Base-by-base conservation (phyloP, 768 basidiomycete genomes). In the Collybiopsis luxurians region DNA sequence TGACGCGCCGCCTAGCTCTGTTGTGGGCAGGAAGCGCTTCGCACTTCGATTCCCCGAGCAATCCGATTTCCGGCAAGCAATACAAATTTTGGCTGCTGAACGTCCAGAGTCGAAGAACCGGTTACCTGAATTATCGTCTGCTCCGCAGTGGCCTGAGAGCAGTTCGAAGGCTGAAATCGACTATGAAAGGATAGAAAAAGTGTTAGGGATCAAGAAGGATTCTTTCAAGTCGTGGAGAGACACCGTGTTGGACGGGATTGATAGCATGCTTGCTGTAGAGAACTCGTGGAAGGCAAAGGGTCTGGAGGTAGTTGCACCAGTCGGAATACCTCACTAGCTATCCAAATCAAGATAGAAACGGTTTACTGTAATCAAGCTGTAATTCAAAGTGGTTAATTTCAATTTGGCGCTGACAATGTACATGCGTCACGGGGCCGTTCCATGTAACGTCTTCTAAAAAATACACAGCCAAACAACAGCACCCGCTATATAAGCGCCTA, bases 251-350 rank as follows among this genome's bases (percentile, higher is more conserved):
- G 63, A 62, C 30, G 39, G 51, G 4, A 50, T 62, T 4, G 61
- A 64, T 21, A 49, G 63, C 6, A 43, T 62, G 12, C 13, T 60
- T 30, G 57, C 45, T 4, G 13, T 64, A 4, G 61, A 64, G 48
- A 45, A 60, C 12, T n/a, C 24, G 11, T 62, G 63, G 61, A 59
- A 55, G 42, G 53, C 13, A 17, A 62, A 62, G 38, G 63, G 63
- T 3, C 34, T 59, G 17, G 21, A 61, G 38, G 58, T 63, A 19
- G 31, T 49, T 50, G 50, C 60, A 11, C 60, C 62, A 11, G 50
- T 39, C 12, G 23, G 28, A 6, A 54, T 55, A 26, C 59, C 56
- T 3, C 27, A 56, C 48, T 60, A 56, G 23, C 74, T 38, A 9
- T 38, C 36, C 17, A 7, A 38, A 7, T 9, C 17, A 38, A 9